Base-by-base conservation (phyloP, 2,329 filamentous ascomycete genomes). In the Trichoderma oligosporum region DNA sequence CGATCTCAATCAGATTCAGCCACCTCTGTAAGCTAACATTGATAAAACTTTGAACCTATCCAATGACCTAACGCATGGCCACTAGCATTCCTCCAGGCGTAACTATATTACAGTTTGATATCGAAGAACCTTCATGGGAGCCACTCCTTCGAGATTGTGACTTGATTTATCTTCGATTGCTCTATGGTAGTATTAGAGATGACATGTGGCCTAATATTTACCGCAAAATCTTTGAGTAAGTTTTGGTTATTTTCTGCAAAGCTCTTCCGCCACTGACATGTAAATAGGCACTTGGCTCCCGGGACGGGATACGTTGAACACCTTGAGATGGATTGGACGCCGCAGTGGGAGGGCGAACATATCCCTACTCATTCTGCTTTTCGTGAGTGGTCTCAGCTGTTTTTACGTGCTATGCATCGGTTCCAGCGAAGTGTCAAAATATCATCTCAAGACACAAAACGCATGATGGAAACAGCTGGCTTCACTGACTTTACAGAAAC, bases 241-340 rank as follows among this genome's bases (percentile, higher is more conserved):
- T 71, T 16, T 54, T 22, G 24, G 4, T 18, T 33, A 9, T 24
- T 1, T 18, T 8, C 8, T 14, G 9, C 16, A 7, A 7, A 2
- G 5, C n/a, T 14, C 25, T 18, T 45, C 25, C 4, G 8, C 14
- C 16, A 39, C 51, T 56, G 16, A 56, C 24, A 27, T 45, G 25
- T 38, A n/a, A n/a, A 38, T 46, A 91, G 87, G 53, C 89, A 95
- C 67, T 78, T 97, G 24, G 85, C 84, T 64, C 90, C 91, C 1
- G 86, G 86, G 1, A 80, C 76, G 38, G 93, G 92, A 54, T 82
- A 80, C 68, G 80, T 97, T 56, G 92, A 97, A 72, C 91, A 96
- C 64, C 83, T 96, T 46, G 93, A 97, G 70, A 87, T 97, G 55
- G 91, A 97, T 71, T 89, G 89, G 71, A 77, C 82, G 46, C 90